Evolutionary conservation across 129 eudicot species (phyloP), one percentile per base, ranked within the genome.

Genomic region (Escallonia rubra): DNA sequence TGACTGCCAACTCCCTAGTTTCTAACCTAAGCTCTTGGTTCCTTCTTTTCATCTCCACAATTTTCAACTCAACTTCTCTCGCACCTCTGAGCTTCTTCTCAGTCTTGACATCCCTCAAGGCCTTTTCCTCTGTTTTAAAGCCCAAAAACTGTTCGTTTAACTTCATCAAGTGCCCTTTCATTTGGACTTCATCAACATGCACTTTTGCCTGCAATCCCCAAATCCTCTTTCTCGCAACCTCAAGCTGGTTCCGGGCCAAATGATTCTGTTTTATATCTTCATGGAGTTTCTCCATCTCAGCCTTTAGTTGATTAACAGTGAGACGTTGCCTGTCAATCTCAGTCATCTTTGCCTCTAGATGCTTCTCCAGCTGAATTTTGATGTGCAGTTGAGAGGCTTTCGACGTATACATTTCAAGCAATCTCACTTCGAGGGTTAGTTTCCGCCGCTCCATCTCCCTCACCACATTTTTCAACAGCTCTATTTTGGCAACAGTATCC

Each of bases 1-100:
- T 61, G 4, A 75, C 53, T 43, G n/a, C 41, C 60, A 75, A 62
- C 51, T 75, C 74, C 58, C 74, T 75, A 48, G 8, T 55, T 14
- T 75, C 80, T 4, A 50, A 59, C 54, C 62, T 68, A 53, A 74
- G 74, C 48, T 74, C 73, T 67, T 43, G 67, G 49, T 67, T 74
- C 61, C 41, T 67, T 44, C 79, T 74, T 51, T 61, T 67, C 44
- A 45, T 41, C 45, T 51, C 68, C 40, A 54, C 43, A 41, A 39
- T 69, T 53, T 67, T 57, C 69, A 74, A 8, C 52, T 74, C 73
- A 6, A 58, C 43, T 3, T 61, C 47, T 14, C 57, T 57, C 41
- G 34, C 9, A 34, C 34, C 59, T 34, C 3, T 65, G 16, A 54
- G 43, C 3, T 54, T 74, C 58, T 52, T 43, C 11, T 53, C 61